Evolutionary conservation across 1,284 basidiomycete species (phyloP).

Genomic region (Sporisorium exsertum): DNA sequence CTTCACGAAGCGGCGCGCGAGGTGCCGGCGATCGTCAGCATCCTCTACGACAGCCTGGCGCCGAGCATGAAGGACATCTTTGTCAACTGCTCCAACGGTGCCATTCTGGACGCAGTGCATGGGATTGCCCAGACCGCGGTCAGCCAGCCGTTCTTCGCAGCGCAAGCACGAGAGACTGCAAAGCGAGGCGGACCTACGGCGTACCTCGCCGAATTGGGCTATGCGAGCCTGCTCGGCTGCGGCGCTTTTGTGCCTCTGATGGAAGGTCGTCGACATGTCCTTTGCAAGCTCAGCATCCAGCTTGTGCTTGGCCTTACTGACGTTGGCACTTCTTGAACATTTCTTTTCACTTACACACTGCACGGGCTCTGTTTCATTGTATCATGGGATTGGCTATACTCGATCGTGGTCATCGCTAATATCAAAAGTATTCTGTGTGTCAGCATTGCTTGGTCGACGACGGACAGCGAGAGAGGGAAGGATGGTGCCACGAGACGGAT

Average conservation of each 20-base stretch:
- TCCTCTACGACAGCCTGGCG: conserved; percentile 62
- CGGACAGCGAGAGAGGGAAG: neutral
- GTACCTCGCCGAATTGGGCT: conserved; percentile 62
- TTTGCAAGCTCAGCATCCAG: conserved; percentile 58
- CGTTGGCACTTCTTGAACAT: conserved; percentile 42
- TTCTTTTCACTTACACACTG: neutral
- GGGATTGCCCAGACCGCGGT: conserved; percentile 60
- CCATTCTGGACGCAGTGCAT: conserved; percentile 63
- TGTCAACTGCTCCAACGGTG: conserved; percentile 59
- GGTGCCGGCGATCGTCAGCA: conserved; percentile 64
- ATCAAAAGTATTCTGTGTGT: neutral
- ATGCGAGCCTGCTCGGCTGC: conserved; percentile 60
- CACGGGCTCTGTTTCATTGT: neutral
- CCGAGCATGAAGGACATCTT: conserved; percentile 61
- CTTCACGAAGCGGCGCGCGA: conserved; percentile 59
- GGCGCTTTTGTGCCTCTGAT: conserved; percentile 55
- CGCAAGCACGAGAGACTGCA: conserved; percentile 62
- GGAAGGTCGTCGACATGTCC: conserved; percentile 47
- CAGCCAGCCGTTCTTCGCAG: conserved; percentile 64
- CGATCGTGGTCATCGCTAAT: conserved; percentile 12
- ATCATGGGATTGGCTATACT: conserved; percentile 1
- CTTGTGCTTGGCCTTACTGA: conserved; percentile 61
- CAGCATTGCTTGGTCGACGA: neutral
- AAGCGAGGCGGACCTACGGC: conserved; percentile 59
- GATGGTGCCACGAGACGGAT: neutral